Evolutionary conservation across 345 rosid genomes (phyloP).

Genomic region (Raphanus raphanistrum): DNA sequence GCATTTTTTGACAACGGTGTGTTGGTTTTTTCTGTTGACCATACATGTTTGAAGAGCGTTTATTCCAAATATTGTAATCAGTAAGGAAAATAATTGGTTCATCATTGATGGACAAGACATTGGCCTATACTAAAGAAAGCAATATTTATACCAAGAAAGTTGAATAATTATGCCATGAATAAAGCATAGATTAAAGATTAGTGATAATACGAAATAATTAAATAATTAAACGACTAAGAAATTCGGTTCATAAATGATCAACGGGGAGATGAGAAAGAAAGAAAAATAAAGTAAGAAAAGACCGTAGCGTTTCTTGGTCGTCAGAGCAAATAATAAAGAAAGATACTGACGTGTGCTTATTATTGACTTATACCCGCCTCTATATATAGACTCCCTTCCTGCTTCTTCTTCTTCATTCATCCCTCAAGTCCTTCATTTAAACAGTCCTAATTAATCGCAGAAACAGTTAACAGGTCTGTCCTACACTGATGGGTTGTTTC

Average conservation of each 20-base stretch:
- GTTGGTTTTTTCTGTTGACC: neutral
- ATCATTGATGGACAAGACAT: neutral
- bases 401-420: neutral
- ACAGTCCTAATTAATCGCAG: neutral
- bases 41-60: constrained; percentile 6
- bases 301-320: neutral
- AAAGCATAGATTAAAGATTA: neutral
- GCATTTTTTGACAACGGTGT: neutral
- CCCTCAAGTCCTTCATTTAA: neutral
- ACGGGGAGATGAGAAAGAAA: neutral
- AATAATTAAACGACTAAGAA: neutral
- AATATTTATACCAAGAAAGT: neutral
- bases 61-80: neutral
- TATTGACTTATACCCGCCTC: constrained; percentile 37
- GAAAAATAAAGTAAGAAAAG: neutral
- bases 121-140: neutral
- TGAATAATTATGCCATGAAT: neutral
- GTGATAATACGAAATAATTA: neutral
- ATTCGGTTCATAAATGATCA: neutral
- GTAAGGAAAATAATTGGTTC: neutral
- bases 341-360: constrained; percentile 14
- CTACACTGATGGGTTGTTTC: constrained; percentile 63
- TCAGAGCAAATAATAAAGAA: neutral
- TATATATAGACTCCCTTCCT: constrained; percentile 10
- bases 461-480: constrained; percentile 34